Evolutionary conservation across 192 early-diverging fungal genomes (phyloP), one percentile per base, ranked within the genome.

Genomic region (Geosiphon pyriformis): DNA sequence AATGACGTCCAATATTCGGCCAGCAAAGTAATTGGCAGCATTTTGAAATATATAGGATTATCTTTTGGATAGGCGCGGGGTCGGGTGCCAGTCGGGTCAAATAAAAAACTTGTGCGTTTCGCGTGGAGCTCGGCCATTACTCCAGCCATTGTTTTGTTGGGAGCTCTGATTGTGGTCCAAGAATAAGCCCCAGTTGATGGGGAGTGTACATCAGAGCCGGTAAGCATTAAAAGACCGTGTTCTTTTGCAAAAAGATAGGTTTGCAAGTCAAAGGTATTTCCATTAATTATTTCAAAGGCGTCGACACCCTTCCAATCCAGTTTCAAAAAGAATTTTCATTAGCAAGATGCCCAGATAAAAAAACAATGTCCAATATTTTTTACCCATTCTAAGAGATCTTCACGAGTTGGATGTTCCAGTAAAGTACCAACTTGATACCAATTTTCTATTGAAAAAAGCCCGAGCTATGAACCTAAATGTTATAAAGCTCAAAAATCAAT

Each of bases 261-360:
- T 25, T 75, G 76, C 27, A 78, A 72, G 42, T 88, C 89, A 49
- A 88, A 76, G 1, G 76, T 81, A 29, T 68, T 73, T 23, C 84
- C 80, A 68, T 88, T 87, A 32, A 85, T 74, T 3, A 88, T 65
- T 63, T 90, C 87, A 63, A 90, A 82, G 1, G 86, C 87, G 60
- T 88, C 87, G 22, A 90, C 80, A n/a, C 89, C 87, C 62, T 65
- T 35, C 17, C 20, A 33, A 57, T 27, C 22, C 22, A 31, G 27
- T 31, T 3, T 29, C 11, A 30, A 57, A 31, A 29, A 31, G 18
- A 1, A 31, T 57, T 57, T n/a, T n/a, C n/a, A n/a, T n/a, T n/a
- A n/a, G n/a, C n/a, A n/a, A n/a, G n/a, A n/a, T n/a, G n/a, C n/a
- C n/a, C n/a, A n/a, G n/a, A n/a, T n/a, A n/a, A n/a, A n/a, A n/a